Evolutionary conservation across 352 stramenopile species (phyloP).

Genomic region (Globisporangium paroecandrum): DNA sequence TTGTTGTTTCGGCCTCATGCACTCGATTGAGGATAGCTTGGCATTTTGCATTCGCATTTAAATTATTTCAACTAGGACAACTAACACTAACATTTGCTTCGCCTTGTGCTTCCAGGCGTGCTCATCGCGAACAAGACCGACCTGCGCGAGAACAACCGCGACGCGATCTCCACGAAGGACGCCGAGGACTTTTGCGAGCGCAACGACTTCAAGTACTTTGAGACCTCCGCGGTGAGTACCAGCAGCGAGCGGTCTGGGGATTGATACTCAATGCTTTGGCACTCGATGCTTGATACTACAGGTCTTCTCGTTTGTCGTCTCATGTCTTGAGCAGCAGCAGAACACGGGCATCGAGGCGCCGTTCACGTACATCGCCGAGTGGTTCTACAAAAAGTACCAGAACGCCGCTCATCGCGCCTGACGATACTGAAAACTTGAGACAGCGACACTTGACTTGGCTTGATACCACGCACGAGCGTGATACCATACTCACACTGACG

Average conservation of each 20-base stretch:
- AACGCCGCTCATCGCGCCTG: conserved; percentile 51
- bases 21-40: not conserved
- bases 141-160: conserved; percentile 70
- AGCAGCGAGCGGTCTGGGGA: not conserved
- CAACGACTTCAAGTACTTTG: conserved; percentile 82
- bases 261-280: conserved; percentile 1
- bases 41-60: not conserved
- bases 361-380: conserved; percentile 77
- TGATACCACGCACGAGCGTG: not conserved
- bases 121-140: conserved; percentile 81
- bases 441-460: not conserved
- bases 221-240: conserved; percentile 59
- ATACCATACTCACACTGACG: not conserved
- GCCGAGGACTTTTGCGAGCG: conserved; percentile 63
- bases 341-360: conserved; percentile 70
- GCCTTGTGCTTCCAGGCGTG: conserved; percentile 31
- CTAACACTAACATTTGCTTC: not conserved
- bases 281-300: conserved; percentile 1
- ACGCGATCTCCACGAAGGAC: conserved; percentile 69
- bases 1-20: not conserved
- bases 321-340: conserved; percentile 42
- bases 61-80: not conserved
- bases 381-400: conserved; percentile 86
- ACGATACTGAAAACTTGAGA: conserved; percentile 2
- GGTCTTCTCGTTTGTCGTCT: not conserved